Conservation (phyloP, 2,329 filamentous ascomycete species). For the Akanthomyces muscarius region DNA sequence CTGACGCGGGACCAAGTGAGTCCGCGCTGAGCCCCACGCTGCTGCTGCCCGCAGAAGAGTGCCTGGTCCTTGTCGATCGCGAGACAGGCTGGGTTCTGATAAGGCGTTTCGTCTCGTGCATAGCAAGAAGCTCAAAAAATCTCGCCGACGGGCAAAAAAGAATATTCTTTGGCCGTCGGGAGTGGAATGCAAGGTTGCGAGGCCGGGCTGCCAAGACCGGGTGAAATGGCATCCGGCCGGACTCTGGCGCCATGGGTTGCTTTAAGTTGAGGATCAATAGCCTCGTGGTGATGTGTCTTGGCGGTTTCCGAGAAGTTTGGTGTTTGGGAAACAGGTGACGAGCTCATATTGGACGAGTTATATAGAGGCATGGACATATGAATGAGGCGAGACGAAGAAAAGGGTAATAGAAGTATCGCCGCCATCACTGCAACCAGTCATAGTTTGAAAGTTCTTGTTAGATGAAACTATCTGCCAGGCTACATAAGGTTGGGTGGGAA, state of each 20-base stretch:
- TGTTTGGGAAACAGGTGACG: neutral
- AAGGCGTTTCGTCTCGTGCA: neutral
- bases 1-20: neutral
- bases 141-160: neutral
- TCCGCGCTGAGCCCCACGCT: neutral
- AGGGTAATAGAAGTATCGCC: neutral
- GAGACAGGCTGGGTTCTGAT: neutral
- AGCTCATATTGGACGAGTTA: neutral
- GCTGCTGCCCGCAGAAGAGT: neutral
- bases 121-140: neutral
- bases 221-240: neutral
- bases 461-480: neutral
- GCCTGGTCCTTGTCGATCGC: no score
- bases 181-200: neutral
- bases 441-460: neutral
- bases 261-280: neutral
- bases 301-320: neutral
- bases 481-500: neutral
- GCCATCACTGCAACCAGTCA: neutral
- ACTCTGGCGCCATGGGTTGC: neutral
- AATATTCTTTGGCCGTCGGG: neutral
- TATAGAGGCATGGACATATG: neutral
- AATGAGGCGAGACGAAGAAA: neutral
- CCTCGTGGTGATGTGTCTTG: neutral
- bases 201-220: neutral